Conservation (phyloP, 805 yeast species). For the Cyberlindnera mycetangii region DNA sequence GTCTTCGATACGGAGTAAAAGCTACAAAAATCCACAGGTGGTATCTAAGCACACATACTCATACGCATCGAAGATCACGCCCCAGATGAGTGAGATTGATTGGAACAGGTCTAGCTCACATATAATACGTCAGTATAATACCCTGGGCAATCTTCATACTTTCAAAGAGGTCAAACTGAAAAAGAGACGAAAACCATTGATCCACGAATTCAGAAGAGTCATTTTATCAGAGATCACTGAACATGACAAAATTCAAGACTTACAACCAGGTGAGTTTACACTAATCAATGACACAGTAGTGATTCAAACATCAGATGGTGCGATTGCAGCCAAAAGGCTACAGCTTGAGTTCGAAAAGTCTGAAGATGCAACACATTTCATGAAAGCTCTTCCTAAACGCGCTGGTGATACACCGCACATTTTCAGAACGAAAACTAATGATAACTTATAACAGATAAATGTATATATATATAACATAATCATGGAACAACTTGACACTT, state of each 20-base stretch:
- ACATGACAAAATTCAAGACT: background rate
- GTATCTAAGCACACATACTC: conserved; percentile 37
- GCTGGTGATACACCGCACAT: conserved; percentile 34
- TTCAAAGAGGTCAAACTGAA: conserved; percentile 38
- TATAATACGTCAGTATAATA: conserved; percentile 42
- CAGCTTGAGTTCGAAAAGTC: conserved; percentile 54
- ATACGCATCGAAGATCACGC: conserved; percentile 55
- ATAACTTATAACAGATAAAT: background rate
- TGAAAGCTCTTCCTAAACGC: conserved; percentile 42
- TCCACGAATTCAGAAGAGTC: conserved; percentile 41
- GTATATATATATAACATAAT: background rate
- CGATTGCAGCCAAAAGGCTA: conserved; percentile 34
- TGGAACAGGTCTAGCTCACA: conserved; percentile 44
- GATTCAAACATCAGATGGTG: conserved; percentile 44
- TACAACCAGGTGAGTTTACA: conserved; percentile 32
- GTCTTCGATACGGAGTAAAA: conserved; percentile 37
- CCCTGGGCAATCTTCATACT: conserved; percentile 56
- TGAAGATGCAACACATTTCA: conserved; percentile 46
- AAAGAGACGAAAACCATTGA: conserved; percentile 29
- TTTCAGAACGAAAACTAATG: conserved; percentile 9
- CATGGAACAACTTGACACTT: conserved; percentile 50
- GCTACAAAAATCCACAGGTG: conserved; percentile 24
- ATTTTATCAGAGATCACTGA: conserved; percentile 40
- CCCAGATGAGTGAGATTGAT: conserved; percentile 39
- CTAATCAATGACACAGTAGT: conserved; percentile 28